These are phyloP conservation scores for Saturnispora gosingensis DNA, from an alignment of 805 yeast genomes.

Conservation along the genomic window DNA sequence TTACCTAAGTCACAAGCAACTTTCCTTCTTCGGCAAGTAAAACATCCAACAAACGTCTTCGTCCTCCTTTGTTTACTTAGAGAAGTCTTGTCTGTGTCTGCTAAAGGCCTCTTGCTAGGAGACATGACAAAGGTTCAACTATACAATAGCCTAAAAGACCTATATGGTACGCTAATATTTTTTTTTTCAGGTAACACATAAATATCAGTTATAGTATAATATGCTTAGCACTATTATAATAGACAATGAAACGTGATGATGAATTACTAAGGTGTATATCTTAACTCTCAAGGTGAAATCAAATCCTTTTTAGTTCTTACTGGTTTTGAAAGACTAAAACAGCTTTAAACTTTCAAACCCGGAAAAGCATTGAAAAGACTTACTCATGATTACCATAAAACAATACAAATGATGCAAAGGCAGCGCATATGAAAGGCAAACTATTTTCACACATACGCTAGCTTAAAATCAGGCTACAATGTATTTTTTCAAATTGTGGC, in stretches of 20 bases:
- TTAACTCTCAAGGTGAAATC: not conserved
- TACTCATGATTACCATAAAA: too few relatives aligned
- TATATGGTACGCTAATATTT: not conserved
- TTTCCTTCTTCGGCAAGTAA: conserved; percentile 75
- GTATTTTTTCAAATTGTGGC: not conserved
- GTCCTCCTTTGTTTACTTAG: conserved; percentile 29
- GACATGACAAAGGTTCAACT: not conserved
- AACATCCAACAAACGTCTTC: conserved; percentile 82
- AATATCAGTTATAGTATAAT: too few relatives aligned
- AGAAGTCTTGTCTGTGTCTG: not conserved
- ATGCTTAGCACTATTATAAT: not conserved
- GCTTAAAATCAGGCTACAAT: not conserved
- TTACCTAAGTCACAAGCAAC: conserved; percentile 68
- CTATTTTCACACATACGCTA: not conserved
- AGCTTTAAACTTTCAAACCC: too few relatives aligned
- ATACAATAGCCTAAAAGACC: too few relatives aligned
- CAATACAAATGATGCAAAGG: too few relatives aligned
- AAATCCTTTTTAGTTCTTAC: too few relatives aligned
- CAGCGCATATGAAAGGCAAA: not conserved
- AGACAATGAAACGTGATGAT: too few relatives aligned
- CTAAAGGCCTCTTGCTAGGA: not conserved
- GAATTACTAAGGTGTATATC: too few relatives aligned
- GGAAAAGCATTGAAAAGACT: too few relatives aligned
- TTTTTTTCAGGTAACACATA: not conserved
- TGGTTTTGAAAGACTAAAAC: too few relatives aligned